Conservation (phyloP, 345 rosid species). For the Populus davidiana region DNA sequence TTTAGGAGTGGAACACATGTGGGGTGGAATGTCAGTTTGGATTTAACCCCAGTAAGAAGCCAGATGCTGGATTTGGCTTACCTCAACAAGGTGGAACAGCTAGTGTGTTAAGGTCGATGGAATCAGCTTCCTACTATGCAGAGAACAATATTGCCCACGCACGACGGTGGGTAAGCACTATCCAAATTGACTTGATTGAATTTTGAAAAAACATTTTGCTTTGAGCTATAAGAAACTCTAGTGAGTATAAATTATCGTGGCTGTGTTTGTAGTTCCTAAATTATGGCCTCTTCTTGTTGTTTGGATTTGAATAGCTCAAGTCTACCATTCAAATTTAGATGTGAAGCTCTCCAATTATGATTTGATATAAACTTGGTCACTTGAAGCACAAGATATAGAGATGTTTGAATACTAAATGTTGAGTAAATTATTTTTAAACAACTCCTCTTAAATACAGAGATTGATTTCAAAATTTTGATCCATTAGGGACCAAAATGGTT, state of each 20-base stretch:
- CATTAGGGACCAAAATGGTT: too few relatives aligned
- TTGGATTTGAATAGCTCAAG: not conserved
- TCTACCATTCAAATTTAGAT: not conserved
- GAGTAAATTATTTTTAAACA: too few relatives aligned
- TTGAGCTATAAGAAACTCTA: not conserved
- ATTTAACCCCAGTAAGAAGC: constrained; percentile 26
- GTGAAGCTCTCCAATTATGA: not conserved
- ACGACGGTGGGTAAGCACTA: constrained; percentile 99
- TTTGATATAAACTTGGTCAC: too few relatives aligned
- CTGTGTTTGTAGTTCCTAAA: not conserved
- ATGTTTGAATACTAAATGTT: too few relatives aligned
- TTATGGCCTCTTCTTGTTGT: not conserved
- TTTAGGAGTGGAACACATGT: constrained; percentile 66
- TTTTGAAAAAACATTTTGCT: not conserved
- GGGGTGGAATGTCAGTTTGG: constrained; percentile 71
- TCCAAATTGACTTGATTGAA: constrained; percentile 31
- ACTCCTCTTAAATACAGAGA: too few relatives aligned
- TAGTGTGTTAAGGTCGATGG: constrained; percentile 80
- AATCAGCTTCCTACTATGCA: constrained; percentile 74
- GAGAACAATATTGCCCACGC: constrained; percentile 68
- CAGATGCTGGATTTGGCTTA: constrained; percentile 72
- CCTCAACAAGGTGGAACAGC: constrained; percentile 39
- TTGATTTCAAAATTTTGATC: too few relatives aligned
- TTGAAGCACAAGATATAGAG: too few relatives aligned
- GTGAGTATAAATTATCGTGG: not conserved